Percentiles rank a stretch among this genome's conserved stretches.
Conservation (phyloP, 768 basidiomycete species). For the Candolleomyces eurysporus region DNA sequence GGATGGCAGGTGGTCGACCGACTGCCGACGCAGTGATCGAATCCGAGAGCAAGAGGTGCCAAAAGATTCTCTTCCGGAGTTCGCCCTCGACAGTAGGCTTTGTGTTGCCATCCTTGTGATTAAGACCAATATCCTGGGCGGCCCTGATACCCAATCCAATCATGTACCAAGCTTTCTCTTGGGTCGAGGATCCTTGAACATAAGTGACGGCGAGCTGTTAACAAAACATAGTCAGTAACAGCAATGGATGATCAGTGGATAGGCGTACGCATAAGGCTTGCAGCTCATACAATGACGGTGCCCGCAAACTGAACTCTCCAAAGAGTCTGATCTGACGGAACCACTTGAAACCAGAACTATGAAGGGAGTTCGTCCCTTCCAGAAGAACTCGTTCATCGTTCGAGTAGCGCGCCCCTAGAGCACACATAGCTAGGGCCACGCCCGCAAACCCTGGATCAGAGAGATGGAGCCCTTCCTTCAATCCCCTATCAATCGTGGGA, state of each 20-base stretch:
- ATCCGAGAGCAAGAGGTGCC: constrained; percentile 37
- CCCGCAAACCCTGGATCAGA: constrained; percentile 49
- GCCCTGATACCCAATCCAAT: constrained; percentile 62
- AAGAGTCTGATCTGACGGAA: constrained; percentile 57
- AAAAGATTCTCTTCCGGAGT: constrained; percentile 64
- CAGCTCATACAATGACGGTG: constrained; percentile 65
- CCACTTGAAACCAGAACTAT: constrained; percentile 32
- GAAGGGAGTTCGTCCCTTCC: neutral
- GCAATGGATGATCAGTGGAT: neutral
- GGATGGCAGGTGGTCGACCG: constrained; percentile 66
- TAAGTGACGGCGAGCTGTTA: constrained; percentile 42
- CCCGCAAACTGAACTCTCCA: constrained; percentile 50
- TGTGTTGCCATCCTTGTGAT: constrained; percentile 33
- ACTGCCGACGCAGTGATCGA: constrained; percentile 45
- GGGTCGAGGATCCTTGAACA: constrained; percentile 47
- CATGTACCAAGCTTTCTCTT: constrained; percentile 57
- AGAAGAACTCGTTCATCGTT: constrained; percentile 41
- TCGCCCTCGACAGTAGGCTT: constrained; percentile 53
- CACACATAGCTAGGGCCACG: constrained; percentile 65
- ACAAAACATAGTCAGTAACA: neutral
- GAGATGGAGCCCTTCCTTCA: constrained; percentile 46
- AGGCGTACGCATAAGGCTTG: constrained; percentile 52
- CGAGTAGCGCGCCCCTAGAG: constrained; percentile 56
- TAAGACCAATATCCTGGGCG: constrained; percentile 70
- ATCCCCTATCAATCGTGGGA: constrained; percentile 54